Evolutionary conservation across 2,329 filamentous ascomycete genomes (phyloP).

Genomic region (Talaromyces sp.): DNA sequence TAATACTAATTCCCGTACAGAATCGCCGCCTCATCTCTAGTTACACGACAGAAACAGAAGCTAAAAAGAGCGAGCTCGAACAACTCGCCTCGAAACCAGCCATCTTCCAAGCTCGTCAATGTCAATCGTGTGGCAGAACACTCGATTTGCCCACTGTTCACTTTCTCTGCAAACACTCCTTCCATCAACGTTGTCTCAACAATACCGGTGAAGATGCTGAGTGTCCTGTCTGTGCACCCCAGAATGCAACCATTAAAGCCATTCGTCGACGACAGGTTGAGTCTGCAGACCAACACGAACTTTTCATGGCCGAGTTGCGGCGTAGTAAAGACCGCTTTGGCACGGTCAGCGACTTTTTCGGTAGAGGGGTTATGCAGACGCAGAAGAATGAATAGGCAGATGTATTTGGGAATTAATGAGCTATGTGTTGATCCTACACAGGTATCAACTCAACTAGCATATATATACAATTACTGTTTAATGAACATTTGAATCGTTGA

Average conservation of each 20-base stretch:
- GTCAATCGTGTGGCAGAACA: slow-evolving; percentile 70
- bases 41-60: slow-evolving; percentile 76
- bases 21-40: slow-evolving; percentile 78
- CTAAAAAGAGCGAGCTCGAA: slow-evolving; percentile 71
- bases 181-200: slow-evolving; percentile 86
- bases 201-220: slow-evolving; percentile 61
- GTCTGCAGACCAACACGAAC: slow-evolving; percentile 76
- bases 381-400: slow-evolving; percentile 26
- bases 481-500: background rate
- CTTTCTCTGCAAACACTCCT: slow-evolving; percentile 94
- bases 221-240: slow-evolving; percentile 77
- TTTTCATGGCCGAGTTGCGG: slow-evolving; percentile 77
- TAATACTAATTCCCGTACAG: slow-evolving; percentile 30
- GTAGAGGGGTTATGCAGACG: slow-evolving; percentile 75
- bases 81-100: slow-evolving; percentile 74
- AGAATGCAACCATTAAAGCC: slow-evolving; percentile 82
- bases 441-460: background rate
- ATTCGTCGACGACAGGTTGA: slow-evolving; percentile 83
- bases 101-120: slow-evolving; percentile 86
- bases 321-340: slow-evolving; percentile 77
- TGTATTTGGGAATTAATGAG: background rate
- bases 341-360: slow-evolving; percentile 94
- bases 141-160: slow-evolving; percentile 88
- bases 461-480: background rate
- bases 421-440: background rate